Percentiles rank a stretch among this genome's conserved stretches.
phyloP scores from a whole-genome alignment of 2,329 filamentous ascomycete genomes.

The Nemania diffusa region DNA sequence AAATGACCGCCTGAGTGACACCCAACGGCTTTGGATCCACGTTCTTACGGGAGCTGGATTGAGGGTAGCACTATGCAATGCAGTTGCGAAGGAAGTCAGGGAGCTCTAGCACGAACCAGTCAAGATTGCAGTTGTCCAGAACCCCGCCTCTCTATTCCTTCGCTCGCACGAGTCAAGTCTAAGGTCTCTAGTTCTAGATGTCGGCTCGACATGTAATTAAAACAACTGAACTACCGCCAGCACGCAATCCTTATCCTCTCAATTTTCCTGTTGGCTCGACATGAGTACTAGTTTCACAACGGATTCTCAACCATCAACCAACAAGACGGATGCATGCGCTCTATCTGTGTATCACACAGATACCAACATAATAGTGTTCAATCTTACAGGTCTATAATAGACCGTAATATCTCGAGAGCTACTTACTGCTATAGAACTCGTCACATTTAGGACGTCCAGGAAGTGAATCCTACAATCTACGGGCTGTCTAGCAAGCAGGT shows the following conservation, averaged over 20 bases:
- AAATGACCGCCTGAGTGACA: constrained; percentile 95
- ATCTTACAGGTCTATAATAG: constrained; percentile 2
- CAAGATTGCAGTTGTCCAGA: background rate
- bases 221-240: background rate
- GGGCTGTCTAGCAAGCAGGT: background rate
- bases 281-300: background rate
- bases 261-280: background rate
- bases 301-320: background rate
- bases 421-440: constrained; percentile 10
- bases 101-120: constrained; percentile 44
- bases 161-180: background rate
- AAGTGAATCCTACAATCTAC: background rate
- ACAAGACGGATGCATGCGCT: background rate
- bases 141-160: constrained; percentile 2
- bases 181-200: background rate
- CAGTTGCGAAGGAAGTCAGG: constrained; percentile 64
- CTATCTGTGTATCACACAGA: background rate
- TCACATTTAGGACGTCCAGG: constrained; percentile 5
- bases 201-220: background rate
- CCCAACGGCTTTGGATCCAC: constrained; percentile 96
- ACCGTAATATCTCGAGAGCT: background rate
- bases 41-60: constrained; percentile 87
- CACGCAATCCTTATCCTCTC: background rate
- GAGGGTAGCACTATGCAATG: constrained; percentile 82
- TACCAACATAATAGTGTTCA: constrained; percentile 3